Evolutionary conservation across 345 rosid genomes (phyloP).

Genomic region (Dipteronia sinensis): DNA sequence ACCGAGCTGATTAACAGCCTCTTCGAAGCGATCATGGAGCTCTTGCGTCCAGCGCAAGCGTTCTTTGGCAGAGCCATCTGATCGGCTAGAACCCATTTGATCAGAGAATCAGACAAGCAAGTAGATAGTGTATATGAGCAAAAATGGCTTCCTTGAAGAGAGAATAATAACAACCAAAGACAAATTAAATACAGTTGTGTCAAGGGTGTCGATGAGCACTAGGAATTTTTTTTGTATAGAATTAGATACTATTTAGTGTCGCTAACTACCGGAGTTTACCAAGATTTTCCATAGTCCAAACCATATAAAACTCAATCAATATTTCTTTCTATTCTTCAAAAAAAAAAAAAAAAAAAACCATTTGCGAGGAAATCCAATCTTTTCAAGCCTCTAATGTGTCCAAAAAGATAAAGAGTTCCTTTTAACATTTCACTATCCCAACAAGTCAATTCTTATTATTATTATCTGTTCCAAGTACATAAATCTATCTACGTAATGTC

Average conservation of each 20-base stretch:
- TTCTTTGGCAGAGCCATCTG: constrained; percentile 45
- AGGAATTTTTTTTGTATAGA: constrained; percentile 20
- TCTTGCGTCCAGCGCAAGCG: constrained; percentile 53
- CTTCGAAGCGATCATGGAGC: constrained; percentile 51
- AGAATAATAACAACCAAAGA: not conserved
- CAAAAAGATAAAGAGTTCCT: not conserved
- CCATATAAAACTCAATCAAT: constrained; percentile 20
- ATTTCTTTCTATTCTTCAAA: not conserved
- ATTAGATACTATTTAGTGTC: constrained; percentile 18
- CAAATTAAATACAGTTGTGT: constrained; percentile 8
- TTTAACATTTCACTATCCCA: not conserved
- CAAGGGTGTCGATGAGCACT: constrained; percentile 28
- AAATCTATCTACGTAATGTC: not conserved
- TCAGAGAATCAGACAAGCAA: not conserved
- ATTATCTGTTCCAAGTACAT: not conserved
- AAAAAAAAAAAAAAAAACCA: not conserved
- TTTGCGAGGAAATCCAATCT: constrained; percentile 23
- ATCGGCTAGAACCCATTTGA: constrained; percentile 34
- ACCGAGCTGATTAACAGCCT: constrained; percentile 52
- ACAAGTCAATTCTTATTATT: not conserved
- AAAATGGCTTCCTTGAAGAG: not conserved
- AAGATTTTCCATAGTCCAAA: constrained; percentile 16
- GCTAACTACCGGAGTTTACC: constrained; percentile 18
- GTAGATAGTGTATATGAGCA: constrained; percentile 6
- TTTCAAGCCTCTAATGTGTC: not conserved